Percentiles rank a stretch among this genome's conserved stretches.
Conservation (phyloP, 139 green algal species). For the Chloropicon primus region DNA sequence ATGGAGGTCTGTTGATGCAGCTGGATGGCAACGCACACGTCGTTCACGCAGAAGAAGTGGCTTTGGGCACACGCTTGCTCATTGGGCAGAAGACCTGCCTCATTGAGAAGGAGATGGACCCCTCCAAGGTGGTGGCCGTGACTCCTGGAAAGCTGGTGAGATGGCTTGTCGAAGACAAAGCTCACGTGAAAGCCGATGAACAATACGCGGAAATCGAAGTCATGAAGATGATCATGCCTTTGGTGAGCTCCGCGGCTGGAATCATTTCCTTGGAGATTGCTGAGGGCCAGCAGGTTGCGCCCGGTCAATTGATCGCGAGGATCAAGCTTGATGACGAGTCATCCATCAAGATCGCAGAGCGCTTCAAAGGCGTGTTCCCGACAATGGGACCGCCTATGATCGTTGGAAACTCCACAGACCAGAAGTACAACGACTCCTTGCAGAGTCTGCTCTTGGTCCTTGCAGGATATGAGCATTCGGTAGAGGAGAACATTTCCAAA, state of each 20-base stretch:
- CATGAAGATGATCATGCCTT: conserved; percentile 91
- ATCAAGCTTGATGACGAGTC: not conserved
- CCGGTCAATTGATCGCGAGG: not conserved
- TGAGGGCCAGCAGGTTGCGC: not conserved
- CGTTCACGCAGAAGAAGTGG: conserved; percentile 84
- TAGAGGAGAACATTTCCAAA: conserved; percentile 39
- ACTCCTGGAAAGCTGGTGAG: conserved; percentile 68
- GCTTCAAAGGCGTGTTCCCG: not conserved
- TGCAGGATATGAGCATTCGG: conserved; percentile 43
- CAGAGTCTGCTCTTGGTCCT: not conserved
- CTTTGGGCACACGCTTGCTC: conserved; percentile 70
- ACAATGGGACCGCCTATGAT: not conserved
- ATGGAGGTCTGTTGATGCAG: conserved; percentile 77
- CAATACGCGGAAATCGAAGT: conserved; percentile 73
- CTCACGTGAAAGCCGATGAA: conserved; percentile 40
- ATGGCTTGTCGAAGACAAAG: conserved; percentile 56
- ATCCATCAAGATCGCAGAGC: not conserved
- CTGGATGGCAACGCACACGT: conserved; percentile 82
- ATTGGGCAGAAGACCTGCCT: conserved; percentile 83
- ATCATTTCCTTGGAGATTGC: conserved; percentile 35
- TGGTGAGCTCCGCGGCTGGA: conserved; percentile 56
- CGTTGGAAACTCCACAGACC: not conserved
- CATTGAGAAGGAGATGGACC: conserved; percentile 56
- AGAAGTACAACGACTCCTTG: not conserved
- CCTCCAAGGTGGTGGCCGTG: conserved; percentile 23